phyloP scores from a whole-genome alignment of 2,329 filamentous ascomycete genomes.

The Fusarium sp. region DNA sequence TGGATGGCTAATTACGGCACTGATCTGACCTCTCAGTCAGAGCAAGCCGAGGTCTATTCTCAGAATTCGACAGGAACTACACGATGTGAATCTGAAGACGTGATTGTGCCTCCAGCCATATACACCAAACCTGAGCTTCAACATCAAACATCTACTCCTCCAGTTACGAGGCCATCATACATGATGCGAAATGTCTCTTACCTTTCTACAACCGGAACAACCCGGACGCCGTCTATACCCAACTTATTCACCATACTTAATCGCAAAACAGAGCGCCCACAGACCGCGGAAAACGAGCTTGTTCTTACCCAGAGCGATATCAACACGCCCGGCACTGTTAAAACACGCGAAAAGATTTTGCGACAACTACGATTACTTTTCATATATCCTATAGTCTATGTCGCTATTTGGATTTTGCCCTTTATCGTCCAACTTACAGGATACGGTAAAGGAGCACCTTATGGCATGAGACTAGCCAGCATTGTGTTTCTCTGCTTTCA shows the following conservation, averaged over 20 bases:
- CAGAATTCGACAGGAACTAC: constrained; percentile 23
- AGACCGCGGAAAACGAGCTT: constrained; percentile 27
- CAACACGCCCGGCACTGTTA: constrained; percentile 49
- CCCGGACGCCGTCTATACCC: constrained; percentile 41
- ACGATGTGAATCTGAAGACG: constrained; percentile 22
- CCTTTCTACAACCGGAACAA: constrained; percentile 4
- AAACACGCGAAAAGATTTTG: constrained; percentile 67
- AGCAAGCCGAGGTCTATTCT: constrained; percentile 28
- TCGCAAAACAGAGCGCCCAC: constrained; percentile 35
- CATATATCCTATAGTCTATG: constrained; percentile 80
- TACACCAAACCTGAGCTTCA: constrained; percentile 14
- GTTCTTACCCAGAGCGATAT: constrained; percentile 34
- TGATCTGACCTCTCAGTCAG: constrained; percentile 19
- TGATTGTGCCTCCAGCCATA: constrained; percentile 5
- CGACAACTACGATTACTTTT: constrained; percentile 79
- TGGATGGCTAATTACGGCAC: constrained; percentile 36
- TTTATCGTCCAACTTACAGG: constrained; percentile 72
- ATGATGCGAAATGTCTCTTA: constrained; percentile 15
- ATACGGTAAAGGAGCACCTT: constrained; percentile 59
- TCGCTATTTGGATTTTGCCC: constrained; percentile 78
- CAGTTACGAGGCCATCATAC: constrained; percentile 12
- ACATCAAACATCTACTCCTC: background rate
- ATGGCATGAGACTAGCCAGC: constrained; percentile 65
- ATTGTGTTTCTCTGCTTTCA: constrained; percentile 72
- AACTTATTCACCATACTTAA: constrained; percentile 45